phyloP scores from a whole-genome alignment of 306 rosid species.

The Sicyos baderoa region DNA sequence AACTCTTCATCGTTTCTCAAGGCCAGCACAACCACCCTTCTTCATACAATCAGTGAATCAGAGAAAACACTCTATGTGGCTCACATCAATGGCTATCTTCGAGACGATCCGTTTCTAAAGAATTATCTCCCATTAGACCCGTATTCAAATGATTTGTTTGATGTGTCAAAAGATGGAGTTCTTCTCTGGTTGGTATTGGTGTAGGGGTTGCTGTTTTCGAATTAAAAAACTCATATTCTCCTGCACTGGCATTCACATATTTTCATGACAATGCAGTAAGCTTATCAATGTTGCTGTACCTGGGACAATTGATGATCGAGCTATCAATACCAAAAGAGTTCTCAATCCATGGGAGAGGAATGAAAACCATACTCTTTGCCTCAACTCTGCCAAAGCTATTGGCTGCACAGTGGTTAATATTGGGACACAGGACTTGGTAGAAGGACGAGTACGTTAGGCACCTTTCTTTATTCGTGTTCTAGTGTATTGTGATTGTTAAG shows the following conservation, averaged over 20 bases:
- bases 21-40: slow-evolving; percentile 77
- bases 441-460: slow-evolving; percentile 73
- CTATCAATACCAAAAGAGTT: slow-evolving; percentile 60
- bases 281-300: slow-evolving; percentile 99
- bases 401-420: slow-evolving; percentile 98
- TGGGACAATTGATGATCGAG: slow-evolving; percentile 92
- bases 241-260: slow-evolving; percentile 22
- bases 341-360: slow-evolving; percentile 89
- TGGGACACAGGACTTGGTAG: slow-evolving; percentile 83
- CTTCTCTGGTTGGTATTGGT: slow-evolving; percentile 93
- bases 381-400: slow-evolving; percentile 98
- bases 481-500: not conserved
- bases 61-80: slow-evolving; percentile 77
- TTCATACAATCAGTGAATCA: slow-evolving; percentile 82
- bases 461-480: not conserved
- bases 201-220: slow-evolving; percentile 26
- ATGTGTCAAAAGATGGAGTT: slow-evolving; percentile 80
- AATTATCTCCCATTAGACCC: slow-evolving; percentile 81
- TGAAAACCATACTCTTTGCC: slow-evolving; percentile 93
- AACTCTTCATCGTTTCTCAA: slow-evolving; percentile 78
- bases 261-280: slow-evolving; percentile 52
- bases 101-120: slow-evolving; percentile 75
- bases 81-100: slow-evolving; percentile 88
- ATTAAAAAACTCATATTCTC: slow-evolving; percentile 1
- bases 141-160: slow-evolving; percentile 51